Base-by-base conservation (phyloP, 164 flowering plant species). In the Macadamia tetraphylla region DNA sequence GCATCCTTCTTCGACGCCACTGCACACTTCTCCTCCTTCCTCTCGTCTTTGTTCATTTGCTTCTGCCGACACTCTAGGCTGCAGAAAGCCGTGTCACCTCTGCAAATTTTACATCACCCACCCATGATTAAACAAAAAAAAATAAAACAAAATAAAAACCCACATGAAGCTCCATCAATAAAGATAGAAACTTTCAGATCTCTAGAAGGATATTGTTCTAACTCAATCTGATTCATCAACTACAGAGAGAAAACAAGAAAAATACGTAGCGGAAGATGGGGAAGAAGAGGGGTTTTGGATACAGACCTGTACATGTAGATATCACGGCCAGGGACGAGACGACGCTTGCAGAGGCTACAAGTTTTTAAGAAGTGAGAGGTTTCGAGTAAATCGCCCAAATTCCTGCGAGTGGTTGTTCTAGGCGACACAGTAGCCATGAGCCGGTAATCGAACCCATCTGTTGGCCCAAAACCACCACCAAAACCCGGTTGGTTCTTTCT, bases 301-400 rank as follows among this genome's bases (percentile, higher is more conserved):
- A n/a, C 3, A n/a, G 74, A 87, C 92, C 83, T 86, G 59, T 89
- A 89, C 92, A 89, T 89, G 74, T 81, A 89, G 56, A 89, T 87
- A 66, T 89, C 95, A 2, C 85, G 86, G 60, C 88, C 82, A 46
- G 90, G 83, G 0, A 75, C 70, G 23, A 89, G 68, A 13, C 89
- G 83, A 66, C 89, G 90, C 48, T 85, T 80, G 75, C 95, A 89
- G 65, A 87, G 89, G 9, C 77, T 71, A 71, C 95, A 89, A 59
- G 84, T 63, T 23, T 83, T 72, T 69, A 87, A 72, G 74, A 87
- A 87, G 60, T 81, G 70, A 63, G 85, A 57, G 6, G 83, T 73
- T 62, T 83, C 86, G 2, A 68, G 6, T 31, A 77, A 73, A 64
- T 87, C 85, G 15, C 62, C 72, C 0, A 87, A 82, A 46, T 68